These are phyloP conservation scores for Cyclocybe aegerita DNA, from an alignment of 768 basidiomycete genomes.

Conservation along the genomic window DNA sequence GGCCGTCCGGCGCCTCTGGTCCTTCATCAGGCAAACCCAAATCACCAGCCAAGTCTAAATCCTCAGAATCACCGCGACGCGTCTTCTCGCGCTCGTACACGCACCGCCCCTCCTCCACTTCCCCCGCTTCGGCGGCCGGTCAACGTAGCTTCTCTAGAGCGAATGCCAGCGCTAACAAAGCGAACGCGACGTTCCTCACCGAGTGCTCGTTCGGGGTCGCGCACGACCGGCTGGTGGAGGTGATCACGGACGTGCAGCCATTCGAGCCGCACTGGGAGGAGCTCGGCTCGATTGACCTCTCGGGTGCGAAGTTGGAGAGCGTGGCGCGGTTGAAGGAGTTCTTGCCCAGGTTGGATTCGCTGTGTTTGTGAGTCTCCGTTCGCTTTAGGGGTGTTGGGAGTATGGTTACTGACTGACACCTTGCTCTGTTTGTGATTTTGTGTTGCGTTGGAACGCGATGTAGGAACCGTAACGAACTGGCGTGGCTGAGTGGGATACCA, in stretches of 20 bases:
- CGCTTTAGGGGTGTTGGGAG: conserved; percentile 4
- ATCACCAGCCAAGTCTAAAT: conserved; percentile 20
- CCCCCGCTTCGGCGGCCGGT: conserved; percentile 12
- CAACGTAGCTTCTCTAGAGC: conserved; percentile 25
- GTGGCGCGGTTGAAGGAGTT: conserved; percentile 87
- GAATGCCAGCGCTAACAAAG: conserved; percentile 1
- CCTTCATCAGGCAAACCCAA: conserved; percentile 15
- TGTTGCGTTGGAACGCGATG: conserved; percentile 6
- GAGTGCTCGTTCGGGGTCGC: conserved; percentile 96
- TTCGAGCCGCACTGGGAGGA: conserved; percentile 95
- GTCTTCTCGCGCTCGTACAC: conserved; percentile 45
- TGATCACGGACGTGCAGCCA: conserved; percentile 93
- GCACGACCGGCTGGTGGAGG: conserved; percentile 87
- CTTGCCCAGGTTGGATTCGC: conserved; percentile 72
- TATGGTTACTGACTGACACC: conserved; percentile 2
- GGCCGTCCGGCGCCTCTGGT: conserved; percentile 18
- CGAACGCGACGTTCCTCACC: conserved; percentile 69
- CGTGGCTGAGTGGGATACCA: conserved; percentile 82
- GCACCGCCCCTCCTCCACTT: conserved; percentile 25
- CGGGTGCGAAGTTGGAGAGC: conserved; percentile 71
- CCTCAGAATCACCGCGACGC: conserved; percentile 32
- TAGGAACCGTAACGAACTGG: conserved; percentile 73
- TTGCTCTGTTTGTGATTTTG: not conserved
- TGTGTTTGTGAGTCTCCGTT: conserved; percentile 65
- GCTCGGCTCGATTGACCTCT: conserved; percentile 72